Percentiles rank a stretch among this genome's conserved stretches.
phyloP scores from a whole-genome alignment of 139 green algal genomes.

The Bryopsis sp. region DNA sequence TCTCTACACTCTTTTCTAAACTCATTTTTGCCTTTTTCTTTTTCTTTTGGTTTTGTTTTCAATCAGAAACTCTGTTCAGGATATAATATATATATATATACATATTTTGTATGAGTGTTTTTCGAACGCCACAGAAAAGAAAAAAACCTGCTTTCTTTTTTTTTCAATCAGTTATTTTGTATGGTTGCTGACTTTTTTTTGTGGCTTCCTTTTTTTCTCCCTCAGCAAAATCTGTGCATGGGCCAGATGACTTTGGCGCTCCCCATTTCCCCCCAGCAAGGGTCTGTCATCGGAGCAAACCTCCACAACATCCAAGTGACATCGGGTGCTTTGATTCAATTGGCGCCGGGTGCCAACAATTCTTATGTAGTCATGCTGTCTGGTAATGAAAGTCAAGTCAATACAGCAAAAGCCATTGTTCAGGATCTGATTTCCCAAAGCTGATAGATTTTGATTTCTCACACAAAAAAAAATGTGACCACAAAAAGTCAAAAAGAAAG shows the following conservation, averaged over 20 bases:
- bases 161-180: not conserved
- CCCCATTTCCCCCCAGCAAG: not conserved
- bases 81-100: not conserved
- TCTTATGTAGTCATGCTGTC: constrained; percentile 1
- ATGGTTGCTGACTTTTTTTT: not conserved
- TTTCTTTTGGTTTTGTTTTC: too few relatives aligned
- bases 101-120: not conserved
- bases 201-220: too few relatives aligned
- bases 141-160: not conserved
- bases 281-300: not conserved
- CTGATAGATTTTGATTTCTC: too few relatives aligned
- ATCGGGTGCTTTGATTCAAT: constrained; percentile 1
- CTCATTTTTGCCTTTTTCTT: too few relatives aligned
- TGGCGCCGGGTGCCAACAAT: not conserved
- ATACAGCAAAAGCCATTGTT: constrained; percentile 4
- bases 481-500: too few relatives aligned
- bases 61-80: too few relatives aligned
- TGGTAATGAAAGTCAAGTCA: not conserved
- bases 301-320: constrained; percentile 14
- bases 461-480: too few relatives aligned
- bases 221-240: too few relatives aligned
- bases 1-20: too few relatives aligned
- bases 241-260: constrained; percentile 13
- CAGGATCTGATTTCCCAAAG: constrained; percentile 3
- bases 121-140: not conserved